These are phyloP conservation scores for Colletotrichum costaricense DNA, from an alignment of 2,329 filamentous ascomycete genomes.

Conservation along the genomic window DNA sequence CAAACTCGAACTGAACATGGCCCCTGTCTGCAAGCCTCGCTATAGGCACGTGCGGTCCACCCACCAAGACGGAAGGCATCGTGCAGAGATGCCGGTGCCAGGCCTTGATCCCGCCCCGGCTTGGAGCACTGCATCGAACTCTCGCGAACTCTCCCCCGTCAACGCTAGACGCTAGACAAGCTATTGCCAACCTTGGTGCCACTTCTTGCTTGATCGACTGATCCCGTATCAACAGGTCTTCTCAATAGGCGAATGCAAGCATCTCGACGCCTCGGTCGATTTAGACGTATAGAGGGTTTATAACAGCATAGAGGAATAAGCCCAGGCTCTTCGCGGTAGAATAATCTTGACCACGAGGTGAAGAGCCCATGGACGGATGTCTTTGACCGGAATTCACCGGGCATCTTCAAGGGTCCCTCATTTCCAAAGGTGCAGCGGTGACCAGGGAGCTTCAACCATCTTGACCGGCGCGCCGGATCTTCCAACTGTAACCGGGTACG, in stretches of 20 bases:
- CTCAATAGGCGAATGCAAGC: background rate
- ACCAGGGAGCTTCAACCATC: constrained; percentile 1
- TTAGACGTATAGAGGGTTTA: background rate
- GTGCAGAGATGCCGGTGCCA: background rate
- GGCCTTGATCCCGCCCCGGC: background rate
- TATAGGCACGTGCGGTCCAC: constrained; percentile 16
- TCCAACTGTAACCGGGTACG: constrained; percentile 8
- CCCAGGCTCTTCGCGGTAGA: background rate
- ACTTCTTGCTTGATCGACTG: background rate
- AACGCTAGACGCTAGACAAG: constrained; percentile 3
- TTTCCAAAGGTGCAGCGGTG: constrained; percentile 6
- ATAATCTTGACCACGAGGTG: background rate
- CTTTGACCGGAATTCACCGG: constrained; percentile 17
- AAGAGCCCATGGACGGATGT: background rate
- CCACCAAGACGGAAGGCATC: background rate
- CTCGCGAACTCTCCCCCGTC: background rate
- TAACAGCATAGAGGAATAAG: background rate
- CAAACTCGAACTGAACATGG: constrained; percentile 11
- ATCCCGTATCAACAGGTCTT: background rate
- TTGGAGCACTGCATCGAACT: background rate
- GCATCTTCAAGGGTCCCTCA: background rate
- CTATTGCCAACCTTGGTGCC: constrained; percentile 11
- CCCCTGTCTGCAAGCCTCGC: constrained; percentile 15
- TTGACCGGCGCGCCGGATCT: constrained; percentile 17
- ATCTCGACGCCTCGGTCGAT: too few relatives aligned